phyloP scores from a whole-genome alignment of 2,329 filamentous ascomycete genomes.

The Neospermospora avenae region DNA sequence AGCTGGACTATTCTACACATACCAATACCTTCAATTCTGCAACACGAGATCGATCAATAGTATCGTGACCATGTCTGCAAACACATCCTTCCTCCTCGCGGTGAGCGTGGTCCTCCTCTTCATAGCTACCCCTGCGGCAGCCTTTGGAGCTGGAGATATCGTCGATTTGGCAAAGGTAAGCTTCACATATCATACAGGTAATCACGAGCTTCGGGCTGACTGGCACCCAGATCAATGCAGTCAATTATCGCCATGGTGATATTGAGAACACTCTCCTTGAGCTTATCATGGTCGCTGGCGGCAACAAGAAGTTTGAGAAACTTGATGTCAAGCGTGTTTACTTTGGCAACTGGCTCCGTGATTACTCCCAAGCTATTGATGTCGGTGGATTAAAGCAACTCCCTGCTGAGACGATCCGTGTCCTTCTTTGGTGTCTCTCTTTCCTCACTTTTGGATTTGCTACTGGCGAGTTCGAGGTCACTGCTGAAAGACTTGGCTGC shows the following conservation, averaged over 20 bases:
- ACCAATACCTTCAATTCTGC: neutral
- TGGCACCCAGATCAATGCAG: slow-evolving; percentile 7
- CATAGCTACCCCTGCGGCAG: slow-evolving; percentile 14
- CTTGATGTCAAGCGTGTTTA: slow-evolving; percentile 83
- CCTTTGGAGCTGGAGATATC: slow-evolving; percentile 15
- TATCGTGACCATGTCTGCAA: slow-evolving; percentile 11
- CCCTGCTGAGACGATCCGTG: slow-evolving; percentile 14
- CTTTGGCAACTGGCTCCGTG: slow-evolving; percentile 90
- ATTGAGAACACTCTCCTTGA: slow-evolving; percentile 83
- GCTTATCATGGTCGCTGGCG: slow-evolving; percentile 55
- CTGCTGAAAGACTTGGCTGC: slow-evolving; percentile 69
- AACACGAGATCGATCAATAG: slow-evolving; percentile 6
- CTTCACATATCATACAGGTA: too few relatives aligned
- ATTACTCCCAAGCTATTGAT: slow-evolving; percentile 90
- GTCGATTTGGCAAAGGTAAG: slow-evolving; percentile 11
- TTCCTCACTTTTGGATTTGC: slow-evolving; percentile 84
- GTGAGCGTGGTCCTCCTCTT: slow-evolving; percentile 10
- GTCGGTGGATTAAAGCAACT: slow-evolving; percentile 62
- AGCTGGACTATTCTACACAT: neutral
- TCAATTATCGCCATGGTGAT: slow-evolving; percentile 69
- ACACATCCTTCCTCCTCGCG: slow-evolving; percentile 9
- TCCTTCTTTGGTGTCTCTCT: slow-evolving; percentile 12
- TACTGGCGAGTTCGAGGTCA: slow-evolving; percentile 80
- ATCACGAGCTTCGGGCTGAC: neutral
- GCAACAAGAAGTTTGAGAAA: slow-evolving; percentile 77